Percentiles rank a stretch among this genome's conserved stretches.
phyloP scores from a whole-genome alignment of 2,329 filamentous ascomycete species.

The Talaromyces atroroseus region DNA sequence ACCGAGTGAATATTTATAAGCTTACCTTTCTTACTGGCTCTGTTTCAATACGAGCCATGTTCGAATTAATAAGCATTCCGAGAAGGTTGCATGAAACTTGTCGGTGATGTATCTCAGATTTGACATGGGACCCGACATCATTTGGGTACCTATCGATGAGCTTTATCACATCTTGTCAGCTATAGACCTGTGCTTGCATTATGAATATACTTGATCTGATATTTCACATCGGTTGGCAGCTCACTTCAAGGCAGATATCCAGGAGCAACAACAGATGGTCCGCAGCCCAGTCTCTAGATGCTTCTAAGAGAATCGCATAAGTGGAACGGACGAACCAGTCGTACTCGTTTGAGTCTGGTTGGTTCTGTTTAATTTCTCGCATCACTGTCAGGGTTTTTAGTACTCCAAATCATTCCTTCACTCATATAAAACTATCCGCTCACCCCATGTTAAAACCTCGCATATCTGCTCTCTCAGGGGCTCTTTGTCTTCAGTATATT shows the following conservation, averaged over 20 bases:
- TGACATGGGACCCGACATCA: conserved; percentile 16
- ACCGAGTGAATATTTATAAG: neutral
- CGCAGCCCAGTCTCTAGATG: neutral
- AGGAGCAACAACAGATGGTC: neutral
- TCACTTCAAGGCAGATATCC: neutral
- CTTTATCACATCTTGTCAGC: conserved; percentile 32
- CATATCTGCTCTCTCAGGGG: neutral
- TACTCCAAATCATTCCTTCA: neutral
- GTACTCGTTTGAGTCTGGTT: conserved; percentile 2
- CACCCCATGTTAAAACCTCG: conserved; percentile 6
- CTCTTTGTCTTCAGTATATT: neutral
- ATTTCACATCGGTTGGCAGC: neutral
- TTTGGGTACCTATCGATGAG: conserved; percentile 36
- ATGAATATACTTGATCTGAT: neutral
- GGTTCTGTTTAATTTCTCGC: neutral
- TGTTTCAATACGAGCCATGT: conserved; percentile 45
- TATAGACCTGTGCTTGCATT: neutral
- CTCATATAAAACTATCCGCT: neutral
- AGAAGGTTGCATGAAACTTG: conserved; percentile 68
- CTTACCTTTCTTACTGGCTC: conserved; percentile 34
- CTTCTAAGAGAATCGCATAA: conserved; percentile 3
- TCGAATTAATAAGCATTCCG: conserved; percentile 40
- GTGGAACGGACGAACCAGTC: conserved; percentile 12
- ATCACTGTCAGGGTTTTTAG: neutral
- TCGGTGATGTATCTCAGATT: conserved; percentile 52